These are phyloP conservation scores for Lipomyces yamadae DNA, from an alignment of 805 yeast species.

Conservation along the genomic window DNA sequence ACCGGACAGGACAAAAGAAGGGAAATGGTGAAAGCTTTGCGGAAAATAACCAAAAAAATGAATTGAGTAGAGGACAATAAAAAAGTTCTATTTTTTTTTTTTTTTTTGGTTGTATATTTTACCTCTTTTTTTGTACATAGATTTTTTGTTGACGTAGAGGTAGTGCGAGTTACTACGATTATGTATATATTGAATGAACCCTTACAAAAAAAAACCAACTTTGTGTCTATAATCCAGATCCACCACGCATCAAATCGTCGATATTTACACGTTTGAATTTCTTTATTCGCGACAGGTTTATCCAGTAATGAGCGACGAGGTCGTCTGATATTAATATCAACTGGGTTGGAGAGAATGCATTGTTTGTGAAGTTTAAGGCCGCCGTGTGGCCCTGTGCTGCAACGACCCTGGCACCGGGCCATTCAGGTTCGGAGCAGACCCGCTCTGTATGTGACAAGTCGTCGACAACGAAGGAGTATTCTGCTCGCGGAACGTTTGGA, in stretches of 20 bases:
- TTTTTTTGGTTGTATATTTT: not conserved
- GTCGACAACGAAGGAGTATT: slow-evolving; percentile 39
- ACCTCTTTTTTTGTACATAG: not conserved
- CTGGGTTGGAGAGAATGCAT: slow-evolving; percentile 29
- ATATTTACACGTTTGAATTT: slow-evolving; percentile 27
- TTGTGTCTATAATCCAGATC: not conserved
- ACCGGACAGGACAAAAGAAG: not conserved
- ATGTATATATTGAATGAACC: too few species aligned
- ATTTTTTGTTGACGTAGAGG: too few species aligned
- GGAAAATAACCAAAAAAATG: not conserved
- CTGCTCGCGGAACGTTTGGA: slow-evolving; percentile 42
- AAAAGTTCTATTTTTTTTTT: too few species aligned
- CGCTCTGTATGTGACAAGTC: slow-evolving; percentile 36
- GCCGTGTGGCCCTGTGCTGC: slow-evolving; percentile 35
- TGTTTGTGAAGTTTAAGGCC: slow-evolving; percentile 27
- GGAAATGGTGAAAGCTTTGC: not conserved
- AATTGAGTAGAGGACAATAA: not conserved
- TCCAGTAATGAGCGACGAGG: slow-evolving; percentile 33
- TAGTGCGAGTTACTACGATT: too few species aligned
- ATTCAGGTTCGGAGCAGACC: slow-evolving; percentile 27
- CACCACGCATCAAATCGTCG: slow-evolving; percentile 25
- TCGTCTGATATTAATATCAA: slow-evolving; percentile 26
- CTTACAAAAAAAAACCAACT: too few species aligned
- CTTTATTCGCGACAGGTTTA: slow-evolving; percentile 20
- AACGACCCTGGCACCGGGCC: slow-evolving; percentile 37